Evolutionary conservation across 2,329 filamentous ascomycete genomes (phyloP).

Genomic region (Lizonia empirigonia): DNA sequence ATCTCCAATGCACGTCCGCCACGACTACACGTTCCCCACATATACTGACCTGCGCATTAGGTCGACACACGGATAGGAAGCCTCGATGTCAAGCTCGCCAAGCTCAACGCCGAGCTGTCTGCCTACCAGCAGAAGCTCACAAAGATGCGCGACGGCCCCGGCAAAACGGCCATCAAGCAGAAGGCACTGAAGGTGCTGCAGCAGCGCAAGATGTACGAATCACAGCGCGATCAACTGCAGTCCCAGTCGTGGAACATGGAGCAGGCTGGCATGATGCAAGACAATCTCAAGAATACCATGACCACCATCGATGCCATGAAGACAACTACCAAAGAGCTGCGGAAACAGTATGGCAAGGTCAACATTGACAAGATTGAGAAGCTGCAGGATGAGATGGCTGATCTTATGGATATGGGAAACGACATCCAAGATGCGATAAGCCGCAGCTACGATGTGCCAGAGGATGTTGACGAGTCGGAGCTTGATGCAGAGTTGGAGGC

Average conservation of each 20-base stretch:
- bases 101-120: constrained; percentile 86
- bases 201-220: constrained; percentile 91
- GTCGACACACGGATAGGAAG: constrained; percentile 80
- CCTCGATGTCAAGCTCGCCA: constrained; percentile 92
- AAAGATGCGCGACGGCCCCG: constrained; percentile 95
- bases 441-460: constrained; percentile 89
- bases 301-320: constrained; percentile 98
- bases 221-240: constrained; percentile 90
- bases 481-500: constrained; percentile 96
- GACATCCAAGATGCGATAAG: constrained; percentile 96
- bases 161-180: constrained; percentile 88
- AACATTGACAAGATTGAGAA: constrained; percentile 97
- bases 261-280: constrained; percentile 96
- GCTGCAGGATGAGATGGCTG: constrained; percentile 98
- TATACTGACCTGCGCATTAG: constrained; percentile 50
- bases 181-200: constrained; percentile 95
- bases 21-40: constrained; percentile 7
- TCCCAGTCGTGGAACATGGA: constrained; percentile 99
- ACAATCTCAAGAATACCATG: constrained; percentile 98
- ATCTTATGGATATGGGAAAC: constrained; percentile 95
- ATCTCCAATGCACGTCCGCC: constrained; percentile 71
- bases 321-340: constrained; percentile 90
- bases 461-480: constrained; percentile 96
- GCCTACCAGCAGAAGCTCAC: constrained; percentile 85
- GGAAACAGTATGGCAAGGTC: constrained; percentile 95